Conservation (phyloP, 352 stramenopile species). For the Phytophthora ramorum region DNA sequence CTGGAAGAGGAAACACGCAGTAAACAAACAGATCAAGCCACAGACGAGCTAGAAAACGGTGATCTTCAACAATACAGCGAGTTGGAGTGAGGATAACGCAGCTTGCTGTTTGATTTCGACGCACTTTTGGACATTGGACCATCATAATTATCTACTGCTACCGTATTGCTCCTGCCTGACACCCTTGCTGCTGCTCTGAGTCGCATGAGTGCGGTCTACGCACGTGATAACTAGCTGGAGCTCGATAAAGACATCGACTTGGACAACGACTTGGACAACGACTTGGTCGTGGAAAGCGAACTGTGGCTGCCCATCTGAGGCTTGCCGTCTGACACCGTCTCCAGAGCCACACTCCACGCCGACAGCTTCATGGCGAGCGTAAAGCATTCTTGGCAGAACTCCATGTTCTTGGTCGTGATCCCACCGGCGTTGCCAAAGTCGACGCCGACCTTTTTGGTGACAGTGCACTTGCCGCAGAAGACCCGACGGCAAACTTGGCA, state of each 20-base stretch:
- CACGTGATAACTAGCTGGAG: slow-evolving; percentile 1
- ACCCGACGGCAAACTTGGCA: slow-evolving; percentile 44
- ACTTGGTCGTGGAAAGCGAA: slow-evolving; percentile 23
- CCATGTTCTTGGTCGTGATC: slow-evolving; percentile 49
- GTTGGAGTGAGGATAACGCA: no score
- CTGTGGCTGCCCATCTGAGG: slow-evolving; percentile 6
- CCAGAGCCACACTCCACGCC: slow-evolving; percentile 48
- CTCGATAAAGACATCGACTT: slow-evolving; percentile 19
- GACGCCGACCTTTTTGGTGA: slow-evolving; percentile 43
- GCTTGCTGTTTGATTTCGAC: slow-evolving; percentile 7
- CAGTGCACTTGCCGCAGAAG: slow-evolving; percentile 52
- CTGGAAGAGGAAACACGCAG: slow-evolving; percentile 14
- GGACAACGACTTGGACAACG: slow-evolving; percentile 12
- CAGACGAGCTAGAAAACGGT: neutral
- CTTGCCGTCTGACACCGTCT: slow-evolving; percentile 27
- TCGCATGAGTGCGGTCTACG: no score
- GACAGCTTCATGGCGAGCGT: slow-evolving; percentile 43
- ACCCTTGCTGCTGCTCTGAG: no score
- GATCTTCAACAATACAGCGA: neutral
- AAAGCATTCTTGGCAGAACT: slow-evolving; percentile 62
- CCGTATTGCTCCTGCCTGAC: neutral
- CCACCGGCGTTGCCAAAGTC: slow-evolving; percentile 39
- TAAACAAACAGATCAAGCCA: neutral
- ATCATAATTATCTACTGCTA: slow-evolving; percentile 37
- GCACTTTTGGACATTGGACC: neutral